Base-by-base conservation (phyloP, 1,139 yeast species). In the Pichia norvegensis region DNA sequence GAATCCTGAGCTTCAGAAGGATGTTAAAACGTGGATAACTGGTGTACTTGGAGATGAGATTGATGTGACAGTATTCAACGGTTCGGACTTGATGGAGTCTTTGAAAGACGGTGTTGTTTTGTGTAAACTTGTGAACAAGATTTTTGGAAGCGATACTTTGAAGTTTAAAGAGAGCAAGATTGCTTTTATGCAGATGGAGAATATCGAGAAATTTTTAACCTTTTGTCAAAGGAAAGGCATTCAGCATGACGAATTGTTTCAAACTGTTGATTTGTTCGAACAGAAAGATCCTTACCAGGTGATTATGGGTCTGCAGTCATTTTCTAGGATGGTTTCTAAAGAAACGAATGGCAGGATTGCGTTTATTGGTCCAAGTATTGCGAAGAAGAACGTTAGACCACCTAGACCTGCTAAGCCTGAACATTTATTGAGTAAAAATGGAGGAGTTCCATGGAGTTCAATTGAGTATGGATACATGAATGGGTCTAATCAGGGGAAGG, bases 161-260 rank as follows among this genome's bases (percentile, higher is more conserved):
- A 77, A 70, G 53, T 81, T 64, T 62, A 85, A 82, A 59, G 70
- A 69, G 42, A 78, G 88, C n/a, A 69, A 68, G 43, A 80, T 85
- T 83, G 92, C 95, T 3, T 87, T 87, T 64, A 79, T 85, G 11
- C 60, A 69, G 66, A 86, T 86, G 95, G 95, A 87, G 60, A 86
- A 86, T 57, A 85, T 87, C 36, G 79, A 87, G 38, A 75, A 78
- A 51, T 87, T 86, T 58, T 66, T 87, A 33, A 64, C 69, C 16
- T 76, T 81, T 43, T 79, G 86, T 46, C 73, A 78, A 51, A 44
- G 58, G 3, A 67, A 81, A 40, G 92, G 94, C 1, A 80, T 87
- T 4, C 87, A 92, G 4, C 86, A 84, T 52, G 90, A 85, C 59
- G 96, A 87, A 60, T 67, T 84, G 41, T 87, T 87, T 60, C 92